These are phyloP conservation scores for Sporisorium iseilematis-ciliati DNA, from an alignment of 1,284 basidiomycete species.

Conservation along the genomic window DNA sequence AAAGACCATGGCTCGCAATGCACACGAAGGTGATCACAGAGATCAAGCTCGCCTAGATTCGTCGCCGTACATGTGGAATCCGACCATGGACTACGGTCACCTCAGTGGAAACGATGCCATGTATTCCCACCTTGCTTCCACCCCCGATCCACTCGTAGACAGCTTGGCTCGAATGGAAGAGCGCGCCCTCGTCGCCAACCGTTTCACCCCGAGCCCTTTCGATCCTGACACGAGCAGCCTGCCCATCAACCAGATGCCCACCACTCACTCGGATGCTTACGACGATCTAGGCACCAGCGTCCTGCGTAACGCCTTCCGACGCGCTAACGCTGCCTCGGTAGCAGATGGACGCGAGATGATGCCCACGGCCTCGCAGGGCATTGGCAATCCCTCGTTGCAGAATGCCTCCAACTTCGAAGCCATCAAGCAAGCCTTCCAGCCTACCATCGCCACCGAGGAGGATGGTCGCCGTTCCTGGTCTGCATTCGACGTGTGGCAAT, in stretches of 20 bases:
- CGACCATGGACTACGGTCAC: slow-evolving; percentile 13
- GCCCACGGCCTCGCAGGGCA: slow-evolving; percentile 21
- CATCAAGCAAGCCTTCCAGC: slow-evolving; percentile 59
- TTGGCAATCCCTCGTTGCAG: slow-evolving; percentile 34
- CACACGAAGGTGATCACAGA: slow-evolving; percentile 17
- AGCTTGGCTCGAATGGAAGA: slow-evolving; percentile 42
- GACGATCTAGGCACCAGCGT: slow-evolving; percentile 39
- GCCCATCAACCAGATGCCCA: slow-evolving; percentile 27
- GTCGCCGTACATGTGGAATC: slow-evolving; percentile 20
- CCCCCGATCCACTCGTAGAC: slow-evolving; percentile 43
- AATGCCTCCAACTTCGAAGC: slow-evolving; percentile 57
- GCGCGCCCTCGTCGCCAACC: slow-evolving; percentile 26
- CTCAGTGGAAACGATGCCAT: slow-evolving; percentile 26
- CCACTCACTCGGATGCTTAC: slow-evolving; percentile 23
- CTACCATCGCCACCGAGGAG: slow-evolving; percentile 49
- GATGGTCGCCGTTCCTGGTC: slow-evolving; percentile 60
- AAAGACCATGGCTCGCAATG: slow-evolving; percentile 21
- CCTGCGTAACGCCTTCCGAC: slow-evolving; percentile 39
- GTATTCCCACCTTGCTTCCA: slow-evolving; percentile 35
- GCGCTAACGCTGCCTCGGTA: slow-evolving; percentile 32
- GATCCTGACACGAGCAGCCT: slow-evolving; percentile 13
- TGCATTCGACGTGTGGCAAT: slow-evolving; percentile 60
- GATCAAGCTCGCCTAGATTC: slow-evolving; percentile 13
- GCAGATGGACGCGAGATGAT: slow-evolving; percentile 20
- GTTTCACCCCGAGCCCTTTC: slow-evolving; percentile 13